Evolutionary conservation across 2,329 filamentous ascomycete genomes (phyloP).

Genomic region (Penicillium sp.): DNA sequence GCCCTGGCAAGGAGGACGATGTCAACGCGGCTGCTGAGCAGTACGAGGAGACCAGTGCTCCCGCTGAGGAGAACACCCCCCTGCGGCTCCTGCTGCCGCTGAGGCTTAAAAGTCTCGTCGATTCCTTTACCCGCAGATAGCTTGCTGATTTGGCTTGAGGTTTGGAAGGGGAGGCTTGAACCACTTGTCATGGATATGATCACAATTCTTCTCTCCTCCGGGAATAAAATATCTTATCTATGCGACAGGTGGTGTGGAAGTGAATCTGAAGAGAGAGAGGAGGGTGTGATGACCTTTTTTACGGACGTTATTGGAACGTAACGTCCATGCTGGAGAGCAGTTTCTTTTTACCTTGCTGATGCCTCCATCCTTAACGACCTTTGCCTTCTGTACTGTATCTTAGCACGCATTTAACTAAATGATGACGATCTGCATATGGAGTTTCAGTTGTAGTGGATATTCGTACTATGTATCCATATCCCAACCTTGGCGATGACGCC

Average conservation of each 20-base stretch:
- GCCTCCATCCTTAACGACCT: conserved; percentile 32
- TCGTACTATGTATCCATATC: background rate
- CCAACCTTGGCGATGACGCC: conserved; percentile 17
- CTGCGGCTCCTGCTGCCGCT: conserved; percentile 25
- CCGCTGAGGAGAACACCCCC: conserved; percentile 40
- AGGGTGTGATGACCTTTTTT: conserved; percentile 24
- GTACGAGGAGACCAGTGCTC: conserved; percentile 41
- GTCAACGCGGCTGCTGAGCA: conserved; percentile 51
- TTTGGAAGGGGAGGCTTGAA: conserved; percentile 14
- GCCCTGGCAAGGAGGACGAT: conserved; percentile 95
- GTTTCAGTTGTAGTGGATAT: conserved; percentile 16
- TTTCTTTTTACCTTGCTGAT: conserved; percentile 23
- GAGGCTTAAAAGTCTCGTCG: conserved; percentile 29
- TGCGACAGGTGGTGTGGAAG: conserved; percentile 19
- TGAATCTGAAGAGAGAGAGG: conserved; percentile 17
- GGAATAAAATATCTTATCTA: conserved; percentile 19
- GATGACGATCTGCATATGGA: conserved; percentile 34
- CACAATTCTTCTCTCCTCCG: conserved; percentile 16
- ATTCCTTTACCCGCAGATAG: conserved; percentile 17
- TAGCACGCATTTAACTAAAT: conserved; percentile 37
- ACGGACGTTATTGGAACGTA: conserved; percentile 22
- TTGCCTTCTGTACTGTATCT: conserved; percentile 41
- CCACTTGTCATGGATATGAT: conserved; percentile 23
- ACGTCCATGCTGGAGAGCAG: conserved; percentile 20
- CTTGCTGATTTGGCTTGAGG: conserved; percentile 14